These are phyloP conservation scores for Pueraria montana DNA, from an alignment of 306 rosid genomes.

Conservation along the genomic window DNA sequence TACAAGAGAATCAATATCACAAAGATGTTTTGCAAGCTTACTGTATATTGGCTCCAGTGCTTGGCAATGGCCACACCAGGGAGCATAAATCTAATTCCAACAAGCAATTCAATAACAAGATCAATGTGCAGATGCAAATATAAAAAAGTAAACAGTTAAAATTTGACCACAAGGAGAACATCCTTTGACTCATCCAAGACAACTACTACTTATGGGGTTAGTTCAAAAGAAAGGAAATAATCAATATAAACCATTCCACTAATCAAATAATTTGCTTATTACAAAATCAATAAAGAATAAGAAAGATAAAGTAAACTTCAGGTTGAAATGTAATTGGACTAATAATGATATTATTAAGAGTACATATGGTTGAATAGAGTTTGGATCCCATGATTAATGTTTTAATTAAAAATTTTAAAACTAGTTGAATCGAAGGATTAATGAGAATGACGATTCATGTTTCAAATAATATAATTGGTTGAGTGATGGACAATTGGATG, in stretches of 20 bases:
- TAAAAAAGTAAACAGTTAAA: conserved; percentile 4
- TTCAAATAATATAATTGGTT: conserved; percentile 7
- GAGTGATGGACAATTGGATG: not conserved
- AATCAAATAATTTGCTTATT: no score
- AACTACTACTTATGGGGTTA: no score
- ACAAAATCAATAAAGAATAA: no score
- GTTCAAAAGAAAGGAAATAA: no score
- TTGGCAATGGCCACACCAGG: conserved; percentile 99
- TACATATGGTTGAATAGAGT: not conserved
- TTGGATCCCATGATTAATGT: not conserved
- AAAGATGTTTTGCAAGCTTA: conserved; percentile 94
- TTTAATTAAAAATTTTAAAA: not conserved
- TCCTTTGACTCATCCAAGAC: conserved; percentile 98
- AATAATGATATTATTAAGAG: no score
- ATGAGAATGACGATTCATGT: not conserved
- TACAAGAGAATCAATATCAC: conserved; percentile 78
- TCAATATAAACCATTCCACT: no score
- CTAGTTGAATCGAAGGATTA: not conserved
- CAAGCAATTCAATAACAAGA: conserved; percentile 17
- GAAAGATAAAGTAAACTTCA: no score
- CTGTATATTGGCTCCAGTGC: conserved; percentile 88
- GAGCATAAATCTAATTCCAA: conserved; percentile 87
- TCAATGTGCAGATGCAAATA: conserved; percentile 39
- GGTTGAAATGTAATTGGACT: no score
- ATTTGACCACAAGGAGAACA: conserved; percentile 92